These are phyloP conservation scores for Myxozyma neglecta DNA, from an alignment of 805 yeast species.

Conservation along the genomic window DNA sequence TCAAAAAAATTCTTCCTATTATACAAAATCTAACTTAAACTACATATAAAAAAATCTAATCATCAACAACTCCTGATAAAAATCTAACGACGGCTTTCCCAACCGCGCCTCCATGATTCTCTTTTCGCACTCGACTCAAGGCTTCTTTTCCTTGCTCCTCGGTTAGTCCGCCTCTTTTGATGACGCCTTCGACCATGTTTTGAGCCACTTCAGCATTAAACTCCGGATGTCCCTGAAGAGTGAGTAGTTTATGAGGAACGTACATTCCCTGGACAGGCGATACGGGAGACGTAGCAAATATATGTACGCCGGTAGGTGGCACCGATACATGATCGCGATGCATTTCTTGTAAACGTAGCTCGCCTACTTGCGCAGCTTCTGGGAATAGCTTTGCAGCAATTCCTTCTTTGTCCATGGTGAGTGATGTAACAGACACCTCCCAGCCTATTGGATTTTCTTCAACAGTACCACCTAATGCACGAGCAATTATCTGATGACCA, in stretches of 20 bases:
- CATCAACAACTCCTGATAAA: slow-evolving; percentile 28
- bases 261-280: slow-evolving; percentile 70
- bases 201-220: slow-evolving; percentile 46
- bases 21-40: no score
- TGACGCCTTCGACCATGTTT: slow-evolving; percentile 34
- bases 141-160: slow-evolving; percentile 22
- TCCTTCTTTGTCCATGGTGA: slow-evolving; percentile 46
- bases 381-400: slow-evolving; percentile 43
- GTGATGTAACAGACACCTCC: slow-evolving; percentile 65
- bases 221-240: slow-evolving; percentile 93
- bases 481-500: slow-evolving; percentile 79
- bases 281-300: slow-evolving; percentile 54
- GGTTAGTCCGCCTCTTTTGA: slow-evolving; percentile 3
- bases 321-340: slow-evolving; percentile 59
- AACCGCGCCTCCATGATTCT: slow-evolving; percentile 46
- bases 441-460: slow-evolving; percentile 62
- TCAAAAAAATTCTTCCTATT: no score
- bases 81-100: slow-evolving; percentile 45
- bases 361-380: slow-evolving; percentile 35
- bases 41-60: background rate
- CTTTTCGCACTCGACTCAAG: slow-evolving; percentile 38
- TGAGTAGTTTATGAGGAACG: slow-evolving; percentile 52
- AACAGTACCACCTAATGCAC: slow-evolving; percentile 63
- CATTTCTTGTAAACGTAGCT: slow-evolving; percentile 51
- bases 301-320: slow-evolving; percentile 39